These are phyloP conservation scores for Articulospora tetracladia DNA, from an alignment of 495 filamentous ascomycete genomes.

Conservation along the genomic window DNA sequence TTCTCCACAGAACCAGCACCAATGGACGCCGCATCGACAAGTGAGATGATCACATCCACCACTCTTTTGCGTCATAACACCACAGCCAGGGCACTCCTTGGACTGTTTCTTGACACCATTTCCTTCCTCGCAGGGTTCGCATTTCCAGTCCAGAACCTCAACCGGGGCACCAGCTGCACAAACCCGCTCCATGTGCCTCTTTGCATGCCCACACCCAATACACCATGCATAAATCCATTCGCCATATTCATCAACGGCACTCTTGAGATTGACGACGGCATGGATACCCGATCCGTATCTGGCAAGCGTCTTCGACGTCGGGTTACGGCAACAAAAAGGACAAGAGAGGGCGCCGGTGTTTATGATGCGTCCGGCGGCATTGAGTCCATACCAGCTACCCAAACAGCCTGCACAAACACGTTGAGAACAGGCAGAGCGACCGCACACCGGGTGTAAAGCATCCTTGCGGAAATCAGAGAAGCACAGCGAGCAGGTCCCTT, in stretches of 20 bases:
- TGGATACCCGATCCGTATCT: slow-evolving; percentile 27
- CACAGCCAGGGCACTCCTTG: slow-evolving; percentile 33
- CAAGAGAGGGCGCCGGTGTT: slow-evolving; percentile 38
- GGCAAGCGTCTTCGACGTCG: slow-evolving; percentile 27
- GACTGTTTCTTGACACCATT: neutral
- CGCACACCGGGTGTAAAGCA: slow-evolving; percentile 26
- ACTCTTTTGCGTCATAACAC: slow-evolving; percentile 27
- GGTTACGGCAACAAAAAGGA: slow-evolving; percentile 39
- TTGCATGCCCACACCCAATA: slow-evolving; percentile 29
- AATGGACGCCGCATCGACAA: slow-evolving; percentile 30
- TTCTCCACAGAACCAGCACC: slow-evolving; percentile 35
- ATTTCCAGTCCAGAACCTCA: slow-evolving; percentile 28
- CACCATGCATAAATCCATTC: slow-evolving; percentile 43
- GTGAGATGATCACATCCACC: slow-evolving; percentile 35
- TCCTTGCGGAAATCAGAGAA: slow-evolving; percentile 29
- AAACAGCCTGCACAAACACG: slow-evolving; percentile 25
- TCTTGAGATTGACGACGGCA: slow-evolving; percentile 26
- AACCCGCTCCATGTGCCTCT: slow-evolving; percentile 29
- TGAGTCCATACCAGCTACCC: slow-evolving; percentile 29
- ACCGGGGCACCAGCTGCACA: slow-evolving; percentile 31
- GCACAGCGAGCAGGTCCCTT: slow-evolving; percentile 36
- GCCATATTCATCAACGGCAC: slow-evolving; percentile 30
- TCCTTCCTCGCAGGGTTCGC: slow-evolving; percentile 24
- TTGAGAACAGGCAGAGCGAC: slow-evolving; percentile 26
- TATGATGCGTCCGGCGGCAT: slow-evolving; percentile 30